Conservation (phyloP, 441 rosid genomes). For the Croton setiger region DNA sequence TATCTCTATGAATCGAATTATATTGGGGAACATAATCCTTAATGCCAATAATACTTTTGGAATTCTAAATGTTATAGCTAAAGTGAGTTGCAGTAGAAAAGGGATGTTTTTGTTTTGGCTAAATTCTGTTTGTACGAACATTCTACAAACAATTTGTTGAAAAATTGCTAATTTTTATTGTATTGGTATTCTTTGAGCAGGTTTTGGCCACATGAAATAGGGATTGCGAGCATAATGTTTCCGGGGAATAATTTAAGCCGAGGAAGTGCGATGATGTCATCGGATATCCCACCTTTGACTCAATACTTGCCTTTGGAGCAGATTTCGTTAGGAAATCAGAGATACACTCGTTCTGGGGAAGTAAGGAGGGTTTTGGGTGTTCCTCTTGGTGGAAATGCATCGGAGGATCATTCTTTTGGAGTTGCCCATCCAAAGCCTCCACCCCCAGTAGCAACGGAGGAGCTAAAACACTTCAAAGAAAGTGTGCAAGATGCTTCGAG, state of each 20-base stretch:
- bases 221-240: constrained; percentile 41
- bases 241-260: constrained; percentile 54
- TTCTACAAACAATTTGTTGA: neutral
- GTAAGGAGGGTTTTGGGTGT: constrained; percentile 48
- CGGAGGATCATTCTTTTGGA: constrained; percentile 46
- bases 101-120: neutral
- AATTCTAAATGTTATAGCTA: neutral
- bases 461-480: constrained; percentile 49
- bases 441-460: constrained; percentile 43
- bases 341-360: constrained; percentile 35
- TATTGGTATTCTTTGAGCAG: constrained; percentile 17
- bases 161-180: constrained; percentile 11
- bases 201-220: constrained; percentile 22
- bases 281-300: constrained; percentile 43
- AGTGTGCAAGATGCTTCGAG: constrained; percentile 38
- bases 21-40: neutral
- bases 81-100: neutral
- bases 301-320: constrained; percentile 50
- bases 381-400: constrained; percentile 36
- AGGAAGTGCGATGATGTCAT: constrained; percentile 41
- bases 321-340: constrained; percentile 46
- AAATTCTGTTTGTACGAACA: neutral
- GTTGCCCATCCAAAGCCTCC: constrained; percentile 44
- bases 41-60: neutral
- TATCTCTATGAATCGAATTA: neutral